Evolutionary conservation across 2,329 filamentous ascomycete genomes (phyloP).

Genomic region (Claviceps sp.): DNA sequence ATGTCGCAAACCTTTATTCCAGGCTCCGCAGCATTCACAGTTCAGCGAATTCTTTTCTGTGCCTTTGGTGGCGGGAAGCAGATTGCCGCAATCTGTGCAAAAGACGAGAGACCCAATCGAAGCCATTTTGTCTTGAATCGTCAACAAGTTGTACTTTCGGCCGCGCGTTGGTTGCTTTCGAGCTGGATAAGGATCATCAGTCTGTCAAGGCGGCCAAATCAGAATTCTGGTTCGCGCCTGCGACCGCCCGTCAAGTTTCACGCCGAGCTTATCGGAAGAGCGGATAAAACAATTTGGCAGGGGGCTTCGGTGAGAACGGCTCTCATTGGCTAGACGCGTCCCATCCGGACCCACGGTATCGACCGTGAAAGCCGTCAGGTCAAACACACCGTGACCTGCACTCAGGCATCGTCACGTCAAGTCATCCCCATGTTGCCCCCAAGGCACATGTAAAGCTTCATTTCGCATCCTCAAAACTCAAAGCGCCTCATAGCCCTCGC

Average conservation of each 20-base stretch:
- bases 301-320: conserved; percentile 12
- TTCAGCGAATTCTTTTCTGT: conserved; percentile 60
- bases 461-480: background rate
- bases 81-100: conserved; percentile 83
- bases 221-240: background rate
- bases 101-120: conserved; percentile 85
- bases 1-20: conserved; percentile 56
- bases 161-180: background rate
- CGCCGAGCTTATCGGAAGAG: background rate
- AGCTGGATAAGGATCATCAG: background rate
- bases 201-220: background rate
- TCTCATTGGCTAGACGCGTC: conserved; percentile 2
- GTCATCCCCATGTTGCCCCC: background rate
- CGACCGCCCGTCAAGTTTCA: background rate
- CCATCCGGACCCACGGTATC: background rate
- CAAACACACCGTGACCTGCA: background rate
- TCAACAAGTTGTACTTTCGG: background rate
- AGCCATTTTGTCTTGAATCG: conserved; percentile 45
- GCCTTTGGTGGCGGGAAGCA: conserved; percentile 69
- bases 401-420: background rate
- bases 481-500: background rate
- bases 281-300: conserved; percentile 19
- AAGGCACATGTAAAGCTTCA: background rate
- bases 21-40: conserved; percentile 76
- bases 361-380: background rate